Percentiles rank a stretch among this genome's conserved stretches.
These are phyloP conservation scores for Trichomonas gallinae DNA, from an alignment of 208 protist species.

Conservation along the genomic window DNA sequence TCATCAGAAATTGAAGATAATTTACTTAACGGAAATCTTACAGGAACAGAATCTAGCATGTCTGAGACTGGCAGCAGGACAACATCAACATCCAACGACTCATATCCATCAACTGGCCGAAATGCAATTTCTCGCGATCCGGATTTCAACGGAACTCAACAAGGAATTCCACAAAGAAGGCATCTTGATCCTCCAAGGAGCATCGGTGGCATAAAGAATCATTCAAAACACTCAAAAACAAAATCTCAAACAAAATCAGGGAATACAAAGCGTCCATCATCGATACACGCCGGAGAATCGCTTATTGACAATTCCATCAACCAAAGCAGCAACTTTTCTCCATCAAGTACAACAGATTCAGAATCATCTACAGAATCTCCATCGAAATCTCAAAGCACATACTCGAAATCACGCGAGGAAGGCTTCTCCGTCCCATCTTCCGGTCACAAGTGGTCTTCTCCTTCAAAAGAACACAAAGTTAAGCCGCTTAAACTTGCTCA, in stretches of 20 bases:
- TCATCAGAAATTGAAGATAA: background rate
- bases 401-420: background rate
- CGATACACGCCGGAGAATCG: background rate
- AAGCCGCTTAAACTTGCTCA: too few relatives aligned
- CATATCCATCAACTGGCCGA: too few relatives aligned
- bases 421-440: background rate
- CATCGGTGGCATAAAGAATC: too few relatives aligned
- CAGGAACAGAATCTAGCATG: background rate
- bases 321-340: background rate
- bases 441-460: background rate
- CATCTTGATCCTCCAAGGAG: background rate
- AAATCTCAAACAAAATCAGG: background rate
- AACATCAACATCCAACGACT: too few relatives aligned
- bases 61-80: background rate
- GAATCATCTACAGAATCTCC: background rate
- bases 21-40: background rate
- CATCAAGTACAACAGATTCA: background rate
- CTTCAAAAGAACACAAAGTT: background rate
- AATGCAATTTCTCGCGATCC: background rate
- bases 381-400: background rate
- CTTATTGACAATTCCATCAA: background rate
- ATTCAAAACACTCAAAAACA: too few relatives aligned
- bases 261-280: background rate
- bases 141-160: background rate
- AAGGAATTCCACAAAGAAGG: background rate